phyloP scores from a whole-genome alignment of 257 asterid genomes.

The Solanum pimpinellifolium region DNA sequence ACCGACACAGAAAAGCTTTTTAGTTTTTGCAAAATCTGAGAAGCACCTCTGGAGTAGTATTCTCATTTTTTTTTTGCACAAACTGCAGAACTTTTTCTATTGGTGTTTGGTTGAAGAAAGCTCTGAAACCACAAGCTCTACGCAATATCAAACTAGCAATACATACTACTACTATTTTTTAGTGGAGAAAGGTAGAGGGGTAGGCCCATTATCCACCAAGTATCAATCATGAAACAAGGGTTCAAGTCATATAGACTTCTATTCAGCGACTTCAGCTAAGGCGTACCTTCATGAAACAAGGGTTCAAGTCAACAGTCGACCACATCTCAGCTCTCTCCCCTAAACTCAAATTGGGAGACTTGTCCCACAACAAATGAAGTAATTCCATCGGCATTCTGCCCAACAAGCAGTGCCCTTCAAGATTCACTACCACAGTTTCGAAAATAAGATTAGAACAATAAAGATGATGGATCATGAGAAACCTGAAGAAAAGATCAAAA shows the following conservation, averaged over 20 bases:
- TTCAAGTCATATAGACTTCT: neutral
- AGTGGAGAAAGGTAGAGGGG: neutral
- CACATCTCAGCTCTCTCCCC: constrained; percentile 87
- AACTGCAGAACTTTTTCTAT: neutral
- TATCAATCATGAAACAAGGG: too few relatives aligned
- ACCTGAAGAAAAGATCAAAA: neutral
- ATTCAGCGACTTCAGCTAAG: neutral
- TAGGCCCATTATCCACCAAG: neutral
- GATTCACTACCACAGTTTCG: constrained; percentile 42
- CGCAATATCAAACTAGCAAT: neutral
- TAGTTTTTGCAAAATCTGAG: neutral
- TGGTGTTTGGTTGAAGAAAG: neutral
- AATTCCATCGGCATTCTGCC: constrained; percentile 86
- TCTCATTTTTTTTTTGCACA: neutral
- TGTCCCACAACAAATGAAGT: constrained; percentile 73
- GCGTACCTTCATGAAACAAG: constrained; percentile 71
- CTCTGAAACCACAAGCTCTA: neutral
- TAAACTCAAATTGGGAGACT: constrained; percentile 61
- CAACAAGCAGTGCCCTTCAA: constrained; percentile 63
- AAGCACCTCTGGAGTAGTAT: neutral
- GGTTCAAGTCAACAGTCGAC: constrained; percentile 68
- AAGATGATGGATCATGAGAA: neutral
- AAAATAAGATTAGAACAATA: constrained; percentile 8
- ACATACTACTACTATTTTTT: neutral
- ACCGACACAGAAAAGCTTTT: neutral